Evolutionary conservation across 2,329 filamentous ascomycete genomes (phyloP), one percentile per base, ranked within the genome.

Genomic region (Aureobasidium sp.): DNA sequence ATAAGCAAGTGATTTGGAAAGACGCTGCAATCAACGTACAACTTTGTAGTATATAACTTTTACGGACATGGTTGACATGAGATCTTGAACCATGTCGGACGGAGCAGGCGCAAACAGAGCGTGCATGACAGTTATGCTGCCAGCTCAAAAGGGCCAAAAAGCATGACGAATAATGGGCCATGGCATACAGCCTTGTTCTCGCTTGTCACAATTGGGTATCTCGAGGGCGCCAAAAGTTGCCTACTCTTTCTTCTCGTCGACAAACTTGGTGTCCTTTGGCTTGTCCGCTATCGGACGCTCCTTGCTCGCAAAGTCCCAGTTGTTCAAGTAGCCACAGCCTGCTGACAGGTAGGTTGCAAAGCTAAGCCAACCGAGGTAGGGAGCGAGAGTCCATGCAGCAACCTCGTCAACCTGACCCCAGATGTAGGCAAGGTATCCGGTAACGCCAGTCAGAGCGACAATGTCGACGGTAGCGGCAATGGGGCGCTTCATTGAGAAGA

Each of bases 341-440:
- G 69, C 84, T 69, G 86, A 90, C 58, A 97, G 78, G 71, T 97
- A 97, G 0, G 89, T 91, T 36, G 91, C 92, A 71, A 95, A 97
- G 59, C 86, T 79, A 67, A 97, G 76, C 93, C 93, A 97, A 15
- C 79, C 89, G 30, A 95, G 76, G 71, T 97, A 97, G 0, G 92
- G 93, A 29, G 83, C 82, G 74, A 96, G 81, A 66, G 85, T 80
- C 83, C 85, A 92, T 16, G 85, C 89, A 25, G 90, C 86, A 8
- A 85, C 80, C 25, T 79, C 73, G 72, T 97, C 92, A 50, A 93
- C 82, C 65, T 85, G 79, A 64, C 84, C 84, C 86, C 90, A 97
- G 62, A 89, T 76, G 69, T 88, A 89, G 15, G 89, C 82, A 55
- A 97, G 75, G 68, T 91, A 92, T 7, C 81, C 83, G 52, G 90